These are phyloP conservation scores for Thecamonas trahens DNA, from an alignment of 78 protist genomes.

Conservation along the genomic window DNA sequence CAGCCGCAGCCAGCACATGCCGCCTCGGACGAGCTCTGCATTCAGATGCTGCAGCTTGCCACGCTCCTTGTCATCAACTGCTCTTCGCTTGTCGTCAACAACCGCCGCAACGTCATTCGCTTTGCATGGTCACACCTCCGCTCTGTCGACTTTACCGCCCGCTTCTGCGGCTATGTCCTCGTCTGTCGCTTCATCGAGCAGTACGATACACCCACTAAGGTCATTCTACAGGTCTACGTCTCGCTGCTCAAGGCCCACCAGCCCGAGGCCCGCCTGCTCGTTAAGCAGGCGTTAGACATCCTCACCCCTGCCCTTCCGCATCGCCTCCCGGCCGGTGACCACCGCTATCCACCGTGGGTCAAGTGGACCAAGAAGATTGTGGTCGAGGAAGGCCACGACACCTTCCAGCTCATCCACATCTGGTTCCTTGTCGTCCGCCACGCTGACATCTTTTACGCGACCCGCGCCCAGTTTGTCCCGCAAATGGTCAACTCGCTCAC, in stretches of 20 bases:
- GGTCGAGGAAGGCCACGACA: constrained; percentile 85
- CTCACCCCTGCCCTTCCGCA: constrained; percentile 66
- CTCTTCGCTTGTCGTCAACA: constrained; percentile 24
- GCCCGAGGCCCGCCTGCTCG: constrained; percentile 67
- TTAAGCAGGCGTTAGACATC: constrained; percentile 74
- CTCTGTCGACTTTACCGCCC: constrained; percentile 71
- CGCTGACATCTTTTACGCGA: constrained; percentile 61
- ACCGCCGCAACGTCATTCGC: constrained; percentile 69
- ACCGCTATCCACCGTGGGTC: constrained; percentile 59
- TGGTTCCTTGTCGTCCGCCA: constrained; percentile 76
- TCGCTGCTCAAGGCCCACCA: constrained; percentile 74
- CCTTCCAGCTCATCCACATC: constrained; percentile 78
- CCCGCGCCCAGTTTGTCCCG: constrained; percentile 71
- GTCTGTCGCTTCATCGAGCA: constrained; percentile 80
- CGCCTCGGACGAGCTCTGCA: neutral
- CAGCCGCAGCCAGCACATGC: neutral
- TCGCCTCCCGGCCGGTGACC: constrained; percentile 27
- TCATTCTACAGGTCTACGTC: constrained; percentile 78
- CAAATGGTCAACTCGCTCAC: constrained; percentile 73
- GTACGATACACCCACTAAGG: constrained; percentile 79
- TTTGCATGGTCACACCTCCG: constrained; percentile 75
- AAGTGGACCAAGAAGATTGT: constrained; percentile 77
- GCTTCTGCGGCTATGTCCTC: constrained; percentile 82
- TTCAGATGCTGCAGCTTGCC: constrained; percentile 68
- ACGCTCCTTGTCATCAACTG: constrained; percentile 63